Evolutionary conservation across 352 stramenopile species (phyloP), one percentile per base, ranked within the genome.

Genomic region (Phytophthora sp.): DNA sequence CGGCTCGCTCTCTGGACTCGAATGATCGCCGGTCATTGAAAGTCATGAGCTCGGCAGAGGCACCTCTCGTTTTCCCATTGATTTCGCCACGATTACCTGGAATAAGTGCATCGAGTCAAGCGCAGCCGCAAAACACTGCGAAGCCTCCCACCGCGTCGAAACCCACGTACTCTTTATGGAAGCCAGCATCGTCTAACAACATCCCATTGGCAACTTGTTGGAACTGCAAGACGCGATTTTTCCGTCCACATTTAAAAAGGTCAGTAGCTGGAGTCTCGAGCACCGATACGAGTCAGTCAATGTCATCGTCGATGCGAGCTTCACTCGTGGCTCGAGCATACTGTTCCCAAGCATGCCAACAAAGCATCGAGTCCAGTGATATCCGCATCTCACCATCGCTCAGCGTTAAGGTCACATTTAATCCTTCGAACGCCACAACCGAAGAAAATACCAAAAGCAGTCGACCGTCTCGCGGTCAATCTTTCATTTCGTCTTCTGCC

Each of bases 191-290:
- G 16, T 57, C 57, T 31, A 65, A 57, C 8, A 76, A 76, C n/a
- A 63, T 76, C 21, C 78, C 66, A 26, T 63, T 86, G 46, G 71
- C 57, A 16, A 88, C 79, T 7, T 91, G 80, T 42, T 91, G 82
- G 82, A 88, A 84, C 59, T 91, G 82, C 51, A 82, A 82, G 21
- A 47, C 73, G 9, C 71, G 79, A 7, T 91, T 89, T 38, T 73
- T 79, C 23, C 77, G 80, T 13, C 58, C 74, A 4, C 62, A 73
- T 21, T 21, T 30, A 13, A 78, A 63, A 30, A 59, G 44, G 27
- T 49, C 59, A 46, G 21, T 27, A 0, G 27, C 21, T 60, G 23
- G 29, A 30, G n/a, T 16, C n/a, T 51, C 38, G 41, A 33, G 23
- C 16, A 26, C 33, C 23, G 41, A 53, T 13, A 31, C 41, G 1